Evolutionary conservation across 2,329 filamentous ascomycete species (phyloP).

Genomic region (Fusarium oligoseptatum): DNA sequence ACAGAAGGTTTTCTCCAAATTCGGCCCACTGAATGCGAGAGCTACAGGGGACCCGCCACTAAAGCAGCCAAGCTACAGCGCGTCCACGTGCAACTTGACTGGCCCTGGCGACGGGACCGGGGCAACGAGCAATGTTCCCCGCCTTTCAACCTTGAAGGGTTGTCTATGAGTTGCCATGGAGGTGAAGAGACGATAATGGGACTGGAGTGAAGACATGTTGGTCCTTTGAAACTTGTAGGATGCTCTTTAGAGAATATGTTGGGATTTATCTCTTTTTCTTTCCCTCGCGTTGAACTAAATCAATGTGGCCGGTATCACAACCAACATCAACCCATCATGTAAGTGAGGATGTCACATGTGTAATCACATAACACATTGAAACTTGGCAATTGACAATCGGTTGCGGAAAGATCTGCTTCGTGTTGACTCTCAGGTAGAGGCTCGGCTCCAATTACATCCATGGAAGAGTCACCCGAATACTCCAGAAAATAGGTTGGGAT

Average conservation of each 20-base stretch:
- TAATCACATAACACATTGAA: neutral
- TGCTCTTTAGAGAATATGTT: neutral
- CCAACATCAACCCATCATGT: neutral
- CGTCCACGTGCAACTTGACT: conserved; percentile 3
- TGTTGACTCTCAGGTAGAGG: neutral
- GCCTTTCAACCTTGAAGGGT: neutral
- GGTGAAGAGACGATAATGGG: neutral
- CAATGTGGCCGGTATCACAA: neutral
- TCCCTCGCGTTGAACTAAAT: neutral
- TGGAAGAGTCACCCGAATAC: neutral
- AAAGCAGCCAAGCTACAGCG: conserved; percentile 9
- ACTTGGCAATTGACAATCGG: neutral
- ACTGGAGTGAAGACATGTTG: neutral
- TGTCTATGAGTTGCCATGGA: neutral
- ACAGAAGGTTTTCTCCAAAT: conserved; percentile 35
- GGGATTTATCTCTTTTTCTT: neutral
- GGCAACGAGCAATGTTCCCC: conserved; percentile 1
- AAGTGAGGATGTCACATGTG: neutral
- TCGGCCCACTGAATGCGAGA: conserved; percentile 16
- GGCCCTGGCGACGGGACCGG: conserved; percentile 1
- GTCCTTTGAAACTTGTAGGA: neutral
- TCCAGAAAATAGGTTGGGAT: neutral
- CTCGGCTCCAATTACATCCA: neutral
- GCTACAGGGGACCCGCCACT: conserved; percentile 27
- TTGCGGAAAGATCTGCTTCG: neutral